These are phyloP conservation scores for Globisporangium rhizosaccharum DNA, from an alignment of 352 stramenopile genomes.

Conservation along the genomic window DNA sequence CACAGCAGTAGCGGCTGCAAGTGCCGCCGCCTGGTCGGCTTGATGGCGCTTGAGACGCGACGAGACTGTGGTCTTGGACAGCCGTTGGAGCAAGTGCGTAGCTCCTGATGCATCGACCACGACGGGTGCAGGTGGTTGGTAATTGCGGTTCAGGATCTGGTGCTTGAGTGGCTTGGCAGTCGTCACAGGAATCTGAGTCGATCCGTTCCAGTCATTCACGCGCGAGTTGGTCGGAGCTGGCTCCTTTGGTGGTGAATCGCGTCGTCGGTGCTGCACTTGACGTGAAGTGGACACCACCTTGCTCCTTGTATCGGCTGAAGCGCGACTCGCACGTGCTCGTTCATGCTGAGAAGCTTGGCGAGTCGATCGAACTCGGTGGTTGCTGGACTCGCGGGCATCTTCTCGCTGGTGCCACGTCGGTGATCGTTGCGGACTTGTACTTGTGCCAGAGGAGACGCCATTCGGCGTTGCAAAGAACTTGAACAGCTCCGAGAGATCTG, in stretches of 20 bases:
- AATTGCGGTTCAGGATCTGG: slow-evolving; percentile 54
- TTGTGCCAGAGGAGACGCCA: not conserved
- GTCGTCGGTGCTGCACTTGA: not conserved
- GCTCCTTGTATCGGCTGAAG: not conserved
- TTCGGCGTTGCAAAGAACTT: slow-evolving; percentile 26
- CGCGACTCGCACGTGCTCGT: not conserved
- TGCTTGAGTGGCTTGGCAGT: slow-evolving; percentile 37
- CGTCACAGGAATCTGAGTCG: slow-evolving; percentile 31
- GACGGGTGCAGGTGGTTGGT: slow-evolving; percentile 33
- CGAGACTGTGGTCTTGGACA: slow-evolving; percentile 54
- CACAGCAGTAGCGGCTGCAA: slow-evolving; percentile 14
- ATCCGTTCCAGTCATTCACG: slow-evolving; percentile 42
- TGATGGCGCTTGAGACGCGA: slow-evolving; percentile 35
- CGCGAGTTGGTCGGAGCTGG: not conserved
- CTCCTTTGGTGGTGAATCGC: slow-evolving; percentile 7
- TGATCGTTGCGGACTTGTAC: not conserved
- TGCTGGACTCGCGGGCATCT: not conserved
- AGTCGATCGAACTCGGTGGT: not conserved
- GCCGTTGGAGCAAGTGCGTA: slow-evolving; percentile 28
- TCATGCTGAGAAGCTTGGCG: not conserved
- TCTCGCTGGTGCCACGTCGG: not conserved
- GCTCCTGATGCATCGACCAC: slow-evolving; percentile 28
- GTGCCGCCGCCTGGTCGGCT: slow-evolving; percentile 2
- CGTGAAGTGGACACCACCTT: too few relatives aligned
- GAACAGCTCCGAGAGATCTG: slow-evolving; percentile 41